A percentile compares a stretch with the other conserved stretches of the same genome.
These are phyloP conservation scores for Agrocybe chaxingu DNA, from an alignment of 768 basidiomycete species.

Conservation along the genomic window DNA sequence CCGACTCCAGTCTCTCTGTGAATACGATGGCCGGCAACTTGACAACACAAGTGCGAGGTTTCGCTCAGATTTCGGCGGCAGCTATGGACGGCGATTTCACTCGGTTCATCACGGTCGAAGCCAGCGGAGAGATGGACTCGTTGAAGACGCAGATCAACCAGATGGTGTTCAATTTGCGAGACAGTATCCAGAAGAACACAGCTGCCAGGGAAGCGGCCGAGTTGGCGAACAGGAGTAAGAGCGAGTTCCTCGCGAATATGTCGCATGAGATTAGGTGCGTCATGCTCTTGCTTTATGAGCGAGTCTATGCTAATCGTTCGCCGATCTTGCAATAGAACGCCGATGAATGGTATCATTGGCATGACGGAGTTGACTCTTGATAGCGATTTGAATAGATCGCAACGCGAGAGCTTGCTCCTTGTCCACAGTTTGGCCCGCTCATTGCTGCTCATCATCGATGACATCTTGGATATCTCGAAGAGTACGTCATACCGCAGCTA, in stretches of 20 bases:
- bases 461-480: constrained; percentile 99
- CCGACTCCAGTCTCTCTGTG: constrained; percentile 70
- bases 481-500: constrained; percentile 53
- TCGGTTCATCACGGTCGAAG: constrained; percentile 98
- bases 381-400: constrained; percentile 90
- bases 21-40: constrained; percentile 97
- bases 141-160: constrained; percentile 98
- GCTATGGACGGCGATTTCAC: constrained; percentile 99
- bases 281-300: not conserved
- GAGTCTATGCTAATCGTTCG: not conserved
- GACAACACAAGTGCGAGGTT: constrained; percentile 98
- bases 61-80: constrained; percentile 97
- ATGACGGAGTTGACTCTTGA: constrained; percentile 98
- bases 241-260: constrained; percentile 99
- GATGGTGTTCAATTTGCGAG: constrained; percentile 97
- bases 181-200: constrained; percentile 98
- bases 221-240: constrained; percentile 94
- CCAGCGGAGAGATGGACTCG: constrained; percentile 98
- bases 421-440: constrained; percentile 94
- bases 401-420: constrained; percentile 91
- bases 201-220: constrained; percentile 97
- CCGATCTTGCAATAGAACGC: constrained; percentile 59
- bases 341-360: constrained; percentile 99
- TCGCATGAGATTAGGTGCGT: constrained; percentile 90
- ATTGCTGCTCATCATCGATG: constrained; percentile 94